Base-by-base conservation (phyloP, 2,329 filamentous ascomycete genomes). In the Penicillium sp. region DNA sequence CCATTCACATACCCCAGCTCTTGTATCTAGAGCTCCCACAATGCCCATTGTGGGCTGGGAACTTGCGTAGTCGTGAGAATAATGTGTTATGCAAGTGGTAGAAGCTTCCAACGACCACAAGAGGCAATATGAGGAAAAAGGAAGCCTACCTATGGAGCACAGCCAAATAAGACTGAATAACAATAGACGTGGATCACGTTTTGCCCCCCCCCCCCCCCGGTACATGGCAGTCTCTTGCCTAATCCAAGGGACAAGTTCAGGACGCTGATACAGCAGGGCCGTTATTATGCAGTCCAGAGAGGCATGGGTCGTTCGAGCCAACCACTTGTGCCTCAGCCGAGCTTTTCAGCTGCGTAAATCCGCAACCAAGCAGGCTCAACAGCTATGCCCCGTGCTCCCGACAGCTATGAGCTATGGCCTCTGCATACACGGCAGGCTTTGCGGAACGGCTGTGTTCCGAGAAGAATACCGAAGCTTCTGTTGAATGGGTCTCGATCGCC, bases 151-250 rank as follows among this genome's bases (percentile, higher is more conserved):
- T 31, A 56, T n/a, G 35, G 12, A 41, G 33, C 27, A 56, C 35
- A 35, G 41, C 38, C 42, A 62, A 54, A 60, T 54, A 60, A 51
- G 35, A 37, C 56, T 47, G 33, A 51, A 54, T 35, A 50, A 46
- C 38, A 56, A 53, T 49, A 62, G 61, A 64, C 65, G 62, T 67
- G 64, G 65, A 60, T 60, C 50, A 58, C 47, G 27, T 50, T 52
- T 41, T 56, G 31, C 38, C 45, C 57, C n/a, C n/a, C n/a, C n/a
- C n/a, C n/a, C n/a, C n/a, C n/a, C 48, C 50, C 50, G 19, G 54
- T 33, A 27, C 49, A 55, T 50, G 27, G 38, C 31, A 56, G 38
- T 58, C 58, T 63, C 57, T 54, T 64, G 58, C 46, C 60, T 56
- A 59, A 46, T 56, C 46, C 42, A 64, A 55, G 56, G 53, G 50